These are phyloP conservation scores for Pythium vanterpoolii DNA, from an alignment of 352 stramenopile species.

Conservation along the genomic window DNA sequence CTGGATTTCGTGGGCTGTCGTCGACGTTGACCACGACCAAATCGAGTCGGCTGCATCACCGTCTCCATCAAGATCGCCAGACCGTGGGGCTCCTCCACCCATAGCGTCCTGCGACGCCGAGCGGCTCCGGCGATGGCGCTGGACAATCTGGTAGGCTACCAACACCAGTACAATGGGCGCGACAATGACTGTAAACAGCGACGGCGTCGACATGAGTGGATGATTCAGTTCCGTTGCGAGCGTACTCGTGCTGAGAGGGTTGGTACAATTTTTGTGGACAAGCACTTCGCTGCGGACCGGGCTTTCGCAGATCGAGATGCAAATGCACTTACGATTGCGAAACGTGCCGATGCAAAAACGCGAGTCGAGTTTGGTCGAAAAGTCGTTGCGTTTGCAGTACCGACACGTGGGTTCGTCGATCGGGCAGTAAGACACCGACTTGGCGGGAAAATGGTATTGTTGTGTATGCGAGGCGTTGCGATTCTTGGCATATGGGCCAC, in stretches of 20 bases:
- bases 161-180: slow-evolving; percentile 15
- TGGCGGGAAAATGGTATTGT: slow-evolving; percentile 17
- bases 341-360: slow-evolving; percentile 15
- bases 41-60: slow-evolving; percentile 15
- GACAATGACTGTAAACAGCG: slow-evolving; percentile 18
- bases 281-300: slow-evolving; percentile 12
- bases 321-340: slow-evolving; percentile 10
- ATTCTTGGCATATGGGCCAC: slow-evolving; percentile 13
- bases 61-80: slow-evolving; percentile 1
- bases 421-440: slow-evolving; percentile 15
- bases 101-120: slow-evolving; percentile 6
- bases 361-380: slow-evolving; percentile 15
- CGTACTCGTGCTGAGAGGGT: slow-evolving; percentile 17
- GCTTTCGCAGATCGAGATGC: slow-evolving; percentile 21
- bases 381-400: slow-evolving; percentile 13
- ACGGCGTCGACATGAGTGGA: slow-evolving; percentile 18
- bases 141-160: slow-evolving; percentile 14
- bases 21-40: slow-evolving; percentile 17
- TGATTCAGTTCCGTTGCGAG: slow-evolving; percentile 10
- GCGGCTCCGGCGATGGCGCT: slow-evolving; percentile 6
- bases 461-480: slow-evolving; percentile 11
- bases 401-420: slow-evolving; percentile 7
- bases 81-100: neutral
- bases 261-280: slow-evolving; percentile 17
- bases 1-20: neutral